A percentile compares a stretch with the other conserved stretches of the same genome.
These are phyloP conservation scores for Opeltia flavorubescens DNA, from an alignment of 495 filamentous ascomycete genomes.

Conservation along the genomic window DNA sequence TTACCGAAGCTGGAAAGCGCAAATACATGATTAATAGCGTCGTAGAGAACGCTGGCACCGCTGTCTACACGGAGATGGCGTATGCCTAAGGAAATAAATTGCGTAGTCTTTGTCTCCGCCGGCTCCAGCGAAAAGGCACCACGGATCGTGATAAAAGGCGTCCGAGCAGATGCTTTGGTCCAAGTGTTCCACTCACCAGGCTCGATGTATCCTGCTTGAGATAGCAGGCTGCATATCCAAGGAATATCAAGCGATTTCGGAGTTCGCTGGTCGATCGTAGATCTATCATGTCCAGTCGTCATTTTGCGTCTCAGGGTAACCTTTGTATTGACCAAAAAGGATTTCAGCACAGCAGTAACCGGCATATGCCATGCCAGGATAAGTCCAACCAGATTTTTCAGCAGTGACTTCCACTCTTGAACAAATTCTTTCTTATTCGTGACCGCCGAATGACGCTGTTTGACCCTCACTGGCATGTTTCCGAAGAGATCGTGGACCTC, in stretches of 20 bases:
- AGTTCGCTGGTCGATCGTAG: not conserved
- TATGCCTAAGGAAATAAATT: constrained; percentile 69
- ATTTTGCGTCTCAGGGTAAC: constrained; percentile 12
- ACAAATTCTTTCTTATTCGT: constrained; percentile 42
- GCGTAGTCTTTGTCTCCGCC: constrained; percentile 51
- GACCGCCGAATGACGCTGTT: constrained; percentile 45
- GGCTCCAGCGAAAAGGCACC: constrained; percentile 60
- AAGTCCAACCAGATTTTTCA: constrained; percentile 42
- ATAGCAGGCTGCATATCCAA: constrained; percentile 39
- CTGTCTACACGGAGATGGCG: constrained; percentile 37
- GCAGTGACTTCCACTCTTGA: constrained; percentile 56
- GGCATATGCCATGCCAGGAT: constrained; percentile 47
- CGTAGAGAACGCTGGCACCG: constrained; percentile 54
- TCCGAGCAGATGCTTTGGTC: constrained; percentile 53
- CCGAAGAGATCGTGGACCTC: constrained; percentile 81
- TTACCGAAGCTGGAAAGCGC: constrained; percentile 63
- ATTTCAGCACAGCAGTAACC: constrained; percentile 31
- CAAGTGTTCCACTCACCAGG: constrained; percentile 37
- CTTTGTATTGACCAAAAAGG: constrained; percentile 16
- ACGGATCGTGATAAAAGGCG: constrained; percentile 40
- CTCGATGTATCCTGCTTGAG: constrained; percentile 49
- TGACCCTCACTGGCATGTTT: constrained; percentile 92
- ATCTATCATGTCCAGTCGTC: not conserved
- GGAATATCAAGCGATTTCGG: constrained; percentile 15
- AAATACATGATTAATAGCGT: constrained; percentile 69